These are phyloP conservation scores for Fusarium sublunatum DNA, from an alignment of 2,329 filamentous ascomycete genomes.

Conservation along the genomic window DNA sequence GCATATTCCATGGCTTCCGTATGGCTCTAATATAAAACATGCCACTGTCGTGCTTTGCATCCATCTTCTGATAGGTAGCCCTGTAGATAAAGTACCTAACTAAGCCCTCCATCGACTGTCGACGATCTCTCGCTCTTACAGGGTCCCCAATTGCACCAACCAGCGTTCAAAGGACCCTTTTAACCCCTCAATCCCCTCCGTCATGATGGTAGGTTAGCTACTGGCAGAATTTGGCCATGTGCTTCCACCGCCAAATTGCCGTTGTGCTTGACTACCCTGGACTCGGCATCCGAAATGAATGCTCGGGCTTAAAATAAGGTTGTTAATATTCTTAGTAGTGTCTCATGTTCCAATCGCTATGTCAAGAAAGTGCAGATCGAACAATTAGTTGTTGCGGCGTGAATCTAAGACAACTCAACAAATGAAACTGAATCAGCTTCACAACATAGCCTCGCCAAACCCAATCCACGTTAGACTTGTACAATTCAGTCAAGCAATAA, in stretches of 20 bases:
- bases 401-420: too few relatives aligned
- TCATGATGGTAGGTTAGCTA: conserved; percentile 34
- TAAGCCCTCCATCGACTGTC: not conserved
- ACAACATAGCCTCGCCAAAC: too few relatives aligned
- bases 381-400: too few relatives aligned
- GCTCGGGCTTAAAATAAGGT: not conserved
- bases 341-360: too few relatives aligned
- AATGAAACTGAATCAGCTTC: too few relatives aligned
- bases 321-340: too few relatives aligned
- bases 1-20: conserved; percentile 14
- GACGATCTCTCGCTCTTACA: conserved; percentile 28
- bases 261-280: conserved; percentile 1
- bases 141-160: conserved; percentile 25
- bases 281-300: not conserved
- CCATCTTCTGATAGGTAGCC: conserved; percentile 8
- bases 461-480: too few relatives aligned
- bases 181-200: conserved; percentile 20
- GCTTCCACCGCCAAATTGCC: conserved; percentile 20
- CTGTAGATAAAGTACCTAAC: not conserved
- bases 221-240: conserved; percentile 11
- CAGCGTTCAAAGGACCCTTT: conserved; percentile 7
- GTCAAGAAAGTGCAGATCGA: too few relatives aligned
- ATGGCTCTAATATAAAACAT: conserved; percentile 31
- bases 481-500: too few relatives aligned
- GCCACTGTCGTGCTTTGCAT: conserved; percentile 21